Percentiles rank a stretch among this genome's conserved stretches.
These are phyloP conservation scores for Phylloporus gajari DNA, from an alignment of 1,284 basidiomycete genomes.

Conservation along the genomic window DNA sequence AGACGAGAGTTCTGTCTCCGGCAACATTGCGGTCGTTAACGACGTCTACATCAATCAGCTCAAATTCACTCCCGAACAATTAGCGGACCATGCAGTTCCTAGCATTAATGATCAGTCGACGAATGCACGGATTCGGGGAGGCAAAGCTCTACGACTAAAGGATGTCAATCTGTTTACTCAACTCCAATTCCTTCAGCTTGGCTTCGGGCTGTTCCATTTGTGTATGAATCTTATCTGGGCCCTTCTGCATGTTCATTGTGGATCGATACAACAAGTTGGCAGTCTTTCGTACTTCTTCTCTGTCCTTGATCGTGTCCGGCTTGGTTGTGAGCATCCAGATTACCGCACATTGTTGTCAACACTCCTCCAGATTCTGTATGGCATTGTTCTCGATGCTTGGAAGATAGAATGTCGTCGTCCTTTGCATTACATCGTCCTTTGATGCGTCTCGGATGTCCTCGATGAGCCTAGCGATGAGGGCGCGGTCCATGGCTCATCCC, in stretches of 20 bases:
- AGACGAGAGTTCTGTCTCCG: too few relatives aligned
- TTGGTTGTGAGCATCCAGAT: conserved; percentile 2
- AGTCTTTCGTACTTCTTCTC: neutral
- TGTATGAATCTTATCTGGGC: conserved; percentile 12
- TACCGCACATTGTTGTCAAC: neutral
- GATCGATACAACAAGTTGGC: neutral
- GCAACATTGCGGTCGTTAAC: too few relatives aligned
- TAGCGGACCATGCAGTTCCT: neutral
- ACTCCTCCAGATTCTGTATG: neutral
- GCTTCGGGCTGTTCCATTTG: conserved; percentile 1
- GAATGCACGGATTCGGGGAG: neutral
- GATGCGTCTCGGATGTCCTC: too few relatives aligned
- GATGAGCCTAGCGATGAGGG: too few relatives aligned
- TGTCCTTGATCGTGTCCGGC: neutral
- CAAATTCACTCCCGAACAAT: neutral
- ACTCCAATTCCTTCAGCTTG: neutral
- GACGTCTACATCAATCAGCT: neutral
- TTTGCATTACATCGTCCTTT: too few relatives aligned
- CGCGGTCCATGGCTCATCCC: too few relatives aligned
- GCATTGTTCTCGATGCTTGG: conserved; percentile 1
- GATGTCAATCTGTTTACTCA: neutral
- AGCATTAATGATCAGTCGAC: conserved; percentile 7
- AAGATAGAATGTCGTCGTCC: neutral
- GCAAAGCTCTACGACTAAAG: neutral
- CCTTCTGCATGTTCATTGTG: neutral